Percentiles rank a stretch among this genome's conserved stretches.
These are phyloP conservation scores for Pyrenula aspistea DNA, from an alignment of 495 filamentous ascomycete genomes.

Conservation along the genomic window DNA sequence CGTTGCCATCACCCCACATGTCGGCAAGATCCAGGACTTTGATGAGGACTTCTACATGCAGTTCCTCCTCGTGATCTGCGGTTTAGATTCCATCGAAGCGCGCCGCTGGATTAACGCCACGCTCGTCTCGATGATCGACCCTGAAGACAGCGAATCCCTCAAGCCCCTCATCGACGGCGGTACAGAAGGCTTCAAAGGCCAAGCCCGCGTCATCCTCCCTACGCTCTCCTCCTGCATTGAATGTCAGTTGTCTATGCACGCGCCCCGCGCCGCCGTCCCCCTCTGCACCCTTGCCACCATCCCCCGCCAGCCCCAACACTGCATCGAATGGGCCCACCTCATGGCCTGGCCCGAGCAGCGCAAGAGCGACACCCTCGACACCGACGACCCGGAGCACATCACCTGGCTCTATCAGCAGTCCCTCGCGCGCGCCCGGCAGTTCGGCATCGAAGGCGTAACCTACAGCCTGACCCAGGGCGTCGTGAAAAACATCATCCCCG, in stretches of 20 bases:
- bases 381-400: slow-evolving; percentile 93
- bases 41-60: slow-evolving; percentile 98
- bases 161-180: slow-evolving; percentile 95
- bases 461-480: slow-evolving; percentile 97
- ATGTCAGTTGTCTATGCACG: slow-evolving; percentile 97
- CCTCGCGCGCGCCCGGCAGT: slow-evolving; percentile 66
- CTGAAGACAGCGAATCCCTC: slow-evolving; percentile 62
- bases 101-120: slow-evolving; percentile 97
- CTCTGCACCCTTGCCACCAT: slow-evolving; percentile 96
- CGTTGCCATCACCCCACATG: slow-evolving; percentile 85
- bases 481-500: slow-evolving; percentile 98
- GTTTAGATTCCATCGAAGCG: slow-evolving; percentile 95
- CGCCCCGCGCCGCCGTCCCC: slow-evolving; percentile 83
- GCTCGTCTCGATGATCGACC: slow-evolving; percentile 78
- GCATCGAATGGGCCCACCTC: slow-evolving; percentile 98
- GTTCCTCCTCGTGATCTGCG: slow-evolving; percentile 86
- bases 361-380: slow-evolving; percentile 63
- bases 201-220: slow-evolving; percentile 84
- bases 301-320: slow-evolving; percentile 93
- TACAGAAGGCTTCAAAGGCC: slow-evolving; percentile 98
- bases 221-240: slow-evolving; percentile 93
- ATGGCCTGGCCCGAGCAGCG: slow-evolving; percentile 57
- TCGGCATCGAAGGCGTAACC: slow-evolving; percentile 85
- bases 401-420: slow-evolving; percentile 92
- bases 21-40: slow-evolving; percentile 92